These are phyloP conservation scores for Trichoderma erinaceum DNA, from an alignment of 495 filamentous ascomycete species.

Conservation along the genomic window DNA sequence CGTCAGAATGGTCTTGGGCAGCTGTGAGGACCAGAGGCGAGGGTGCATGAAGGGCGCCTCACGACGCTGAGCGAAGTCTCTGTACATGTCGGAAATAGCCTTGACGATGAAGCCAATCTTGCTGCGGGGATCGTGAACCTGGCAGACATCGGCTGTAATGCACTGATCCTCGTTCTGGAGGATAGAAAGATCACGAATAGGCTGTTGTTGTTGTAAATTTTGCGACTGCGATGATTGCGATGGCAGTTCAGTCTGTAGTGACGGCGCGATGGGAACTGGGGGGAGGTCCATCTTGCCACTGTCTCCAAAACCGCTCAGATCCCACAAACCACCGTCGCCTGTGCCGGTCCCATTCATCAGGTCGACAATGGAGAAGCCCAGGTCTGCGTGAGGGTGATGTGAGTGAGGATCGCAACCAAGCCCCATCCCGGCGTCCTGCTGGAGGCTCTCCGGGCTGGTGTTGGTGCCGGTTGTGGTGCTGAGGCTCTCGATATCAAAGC, in stretches of 20 bases:
- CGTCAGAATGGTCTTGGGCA: constrained; percentile 27
- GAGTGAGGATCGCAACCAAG: neutral
- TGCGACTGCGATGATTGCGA: neutral
- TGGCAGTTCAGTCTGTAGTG: neutral
- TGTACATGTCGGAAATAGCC: neutral
- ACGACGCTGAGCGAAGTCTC: neutral
- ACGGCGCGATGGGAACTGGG: constrained; percentile 6
- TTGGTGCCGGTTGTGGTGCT: constrained; percentile 8
- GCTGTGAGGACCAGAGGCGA: constrained; percentile 26
- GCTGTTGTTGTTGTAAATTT: neutral
- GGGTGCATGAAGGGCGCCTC: constrained; percentile 14
- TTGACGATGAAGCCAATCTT: constrained; percentile 14
- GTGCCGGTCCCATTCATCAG: constrained; percentile 12
- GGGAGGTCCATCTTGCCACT: constrained; percentile 16
- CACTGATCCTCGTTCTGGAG: constrained; percentile 1
- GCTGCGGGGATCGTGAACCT: constrained; percentile 15
- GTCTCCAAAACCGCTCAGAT: constrained; percentile 15
- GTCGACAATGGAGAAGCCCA: constrained; percentile 19
- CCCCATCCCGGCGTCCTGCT: neutral
- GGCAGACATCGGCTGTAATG: neutral
- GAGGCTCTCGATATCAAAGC: constrained; percentile 9
- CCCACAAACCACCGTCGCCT: constrained; percentile 14
- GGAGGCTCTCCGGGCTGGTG: constrained; percentile 11
- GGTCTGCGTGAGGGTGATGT: neutral
- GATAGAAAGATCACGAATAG: constrained; percentile 12